Base-by-base conservation (phyloP, 768 basidiomycete species). In the Zangia roseola region DNA sequence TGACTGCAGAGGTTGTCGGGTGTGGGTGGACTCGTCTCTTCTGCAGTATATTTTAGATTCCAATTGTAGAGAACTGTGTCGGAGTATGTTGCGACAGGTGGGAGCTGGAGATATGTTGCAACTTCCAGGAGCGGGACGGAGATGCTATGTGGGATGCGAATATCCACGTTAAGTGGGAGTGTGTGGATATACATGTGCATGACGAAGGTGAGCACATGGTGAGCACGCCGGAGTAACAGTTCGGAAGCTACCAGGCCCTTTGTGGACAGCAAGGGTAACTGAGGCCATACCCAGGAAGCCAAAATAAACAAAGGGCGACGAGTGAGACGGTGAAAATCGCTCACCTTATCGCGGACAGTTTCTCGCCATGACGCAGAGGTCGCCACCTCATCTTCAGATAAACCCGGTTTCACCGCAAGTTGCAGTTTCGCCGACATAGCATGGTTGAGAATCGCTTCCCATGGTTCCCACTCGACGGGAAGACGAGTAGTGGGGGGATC, bases 41-140 rank as follows among this genome's bases (percentile, higher is more conserved):
- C 40, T 6, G 39, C 38, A 70, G 54, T 69, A 62, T 30, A 38
- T 34, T 35, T 73, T 55, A 56, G 75, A 59, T 25, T 56, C 85
- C 87, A 90, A 64, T 95, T 95, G 70, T 93, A 97, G 23, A 97
- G 78, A 8, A 97, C 93, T 24, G 86, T 86, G 64, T 95, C 93
- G 10, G 93, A 86, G 63, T 93, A 97, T 4, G 93, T 97, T 49
- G 93, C 75, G 34, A 95, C 74, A 0, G 94, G 92, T 0, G 94
- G 94, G 2, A 97, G 71, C 46, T 88, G 83, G 10, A 97, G 81
- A 38, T 84, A 71, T 0, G 73, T 65, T 20, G 81, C 88, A 14
- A 92, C 78, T 47, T 81, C 76, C 17, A 93, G 74, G 28, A 92
- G 78, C 1, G 94, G 94, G 6, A 91, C 65, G 9, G 88, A 76